Base-by-base conservation (phyloP, 2,329 filamentous ascomycete species). In the Rhynchosporium secalis region DNA sequence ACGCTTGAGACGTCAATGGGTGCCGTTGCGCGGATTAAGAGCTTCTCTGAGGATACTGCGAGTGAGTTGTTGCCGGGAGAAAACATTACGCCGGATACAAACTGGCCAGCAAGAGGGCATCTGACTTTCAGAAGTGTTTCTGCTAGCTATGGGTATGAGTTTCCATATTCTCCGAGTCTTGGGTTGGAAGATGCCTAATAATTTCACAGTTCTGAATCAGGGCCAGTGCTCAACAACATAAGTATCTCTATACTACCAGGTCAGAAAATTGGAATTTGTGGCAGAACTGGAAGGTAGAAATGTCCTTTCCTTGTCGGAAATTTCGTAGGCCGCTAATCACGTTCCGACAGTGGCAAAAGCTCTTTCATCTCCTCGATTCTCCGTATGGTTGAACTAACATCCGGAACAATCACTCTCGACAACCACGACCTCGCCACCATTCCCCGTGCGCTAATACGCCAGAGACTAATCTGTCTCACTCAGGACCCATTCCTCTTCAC, bases 341-440 rank as follows among this genome's bases (percentile, higher is more conserved):
- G 13, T 10, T 10, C 26, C 20, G 2, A 41, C 12, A 54, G 51
- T 29, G 77, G 78, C 0, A 80, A 80, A 60, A 84, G 8, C 75
- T 84, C 56, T 1, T 72, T 84, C 0, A 71, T 83, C 0, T 73
- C 80, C 3, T 72, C 78, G 0, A 72, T 85, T 3, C 77, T 85
- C 33, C 78, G 79, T 57, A 91, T 92, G 1, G 80, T 98, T 2
- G 94, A 98, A 75, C 91, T 93, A 0, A 90, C 95, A 70, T 82
- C 85, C 66, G 79, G 78, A 31, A 71, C 66, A 1, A 78, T 81
- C 62, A 70, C 66, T 4, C 38, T 56, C 52, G 33, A 41, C 41
- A 20, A 28, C 20, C 58, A 48, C 49, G 13, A 60, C 45, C 28
- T 62, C 46, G 26, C 61, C 31, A 40, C 66, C 7, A 66, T 80